A percentile compares a stretch with the other conserved stretches of the same genome.
phyloP scores from a whole-genome alignment of 305 asterid species.

The Fraxinus paxiana region DNA sequence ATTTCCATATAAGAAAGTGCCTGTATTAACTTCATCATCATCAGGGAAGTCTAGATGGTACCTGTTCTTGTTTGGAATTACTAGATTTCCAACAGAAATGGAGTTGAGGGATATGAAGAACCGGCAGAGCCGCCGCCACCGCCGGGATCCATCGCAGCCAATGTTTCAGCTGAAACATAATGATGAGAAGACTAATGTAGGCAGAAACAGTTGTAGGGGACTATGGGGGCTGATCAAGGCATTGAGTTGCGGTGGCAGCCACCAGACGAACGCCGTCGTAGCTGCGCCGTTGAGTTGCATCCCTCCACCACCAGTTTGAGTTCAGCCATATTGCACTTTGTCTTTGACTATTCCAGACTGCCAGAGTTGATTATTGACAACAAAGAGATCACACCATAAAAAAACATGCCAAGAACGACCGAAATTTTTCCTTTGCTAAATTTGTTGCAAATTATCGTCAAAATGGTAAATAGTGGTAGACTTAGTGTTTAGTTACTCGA shows the following conservation, averaged over 20 bases:
- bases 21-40: constrained; percentile 39
- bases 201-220: constrained; percentile 24
- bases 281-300: constrained; percentile 16
- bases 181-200: constrained; percentile 3
- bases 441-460: not conserved
- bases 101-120: constrained; percentile 45
- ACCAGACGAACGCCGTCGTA: constrained; percentile 26
- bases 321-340: not conserved
- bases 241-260: constrained; percentile 49
- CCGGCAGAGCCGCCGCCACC: constrained; percentile 43
- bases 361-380: not conserved
- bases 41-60: constrained; percentile 48
- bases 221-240: constrained; percentile 52
- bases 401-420: not conserved
- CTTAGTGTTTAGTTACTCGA: not conserved
- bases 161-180: constrained; percentile 9
- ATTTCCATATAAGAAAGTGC: constrained; percentile 31
- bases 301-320: not conserved
- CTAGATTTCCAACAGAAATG: constrained; percentile 40
- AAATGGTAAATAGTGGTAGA: not conserved
- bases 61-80: constrained; percentile 44
- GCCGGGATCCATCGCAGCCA: constrained; percentile 21
- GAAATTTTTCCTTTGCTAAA: not conserved
- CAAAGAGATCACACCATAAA: not conserved
- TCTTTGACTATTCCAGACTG: not conserved